phyloP scores from a whole-genome alignment of 805 yeast genomes.

The Cyberlindnera samutprakarnensis region DNA sequence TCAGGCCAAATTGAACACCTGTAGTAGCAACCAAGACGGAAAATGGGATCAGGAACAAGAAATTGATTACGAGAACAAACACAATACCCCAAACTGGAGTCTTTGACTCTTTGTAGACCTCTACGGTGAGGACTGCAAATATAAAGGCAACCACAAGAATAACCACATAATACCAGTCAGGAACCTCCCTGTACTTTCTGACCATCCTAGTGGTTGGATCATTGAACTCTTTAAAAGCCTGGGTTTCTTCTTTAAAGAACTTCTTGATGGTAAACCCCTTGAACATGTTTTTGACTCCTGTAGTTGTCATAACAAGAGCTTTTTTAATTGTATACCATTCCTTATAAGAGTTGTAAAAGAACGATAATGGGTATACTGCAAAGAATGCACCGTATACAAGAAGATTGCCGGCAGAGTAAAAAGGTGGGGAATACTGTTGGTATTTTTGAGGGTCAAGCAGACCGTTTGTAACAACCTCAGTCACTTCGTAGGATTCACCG shows the following conservation, averaged over 20 bases:
- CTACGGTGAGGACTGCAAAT: constrained; percentile 38
- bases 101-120: constrained; percentile 35
- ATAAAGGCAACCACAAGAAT: constrained; percentile 36
- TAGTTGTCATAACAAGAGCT: constrained; percentile 4
- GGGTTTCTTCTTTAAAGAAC: not conserved
- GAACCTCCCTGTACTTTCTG: constrained; percentile 53
- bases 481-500: constrained; percentile 40
- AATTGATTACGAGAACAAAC: constrained; percentile 42
- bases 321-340: constrained; percentile 32
- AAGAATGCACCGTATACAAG: constrained; percentile 49
- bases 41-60: constrained; percentile 44
- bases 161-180: constrained; percentile 37
- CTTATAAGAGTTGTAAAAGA: constrained; percentile 36
- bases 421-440: constrained; percentile 54
- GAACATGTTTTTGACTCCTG: constrained; percentile 3
- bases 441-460: constrained; percentile 41
- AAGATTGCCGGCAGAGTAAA: constrained; percentile 55
- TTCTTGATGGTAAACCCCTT: constrained; percentile 4
- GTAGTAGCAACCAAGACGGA: constrained; percentile 40
- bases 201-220: constrained; percentile 50
- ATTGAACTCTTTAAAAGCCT: constrained; percentile 3
- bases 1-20: constrained; percentile 40
- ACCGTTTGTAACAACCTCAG: constrained; percentile 39
- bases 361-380: constrained; percentile 40
- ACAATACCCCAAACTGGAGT: constrained; percentile 61